Conservation (phyloP, 768 basidiomycete genomes). For the Basidioascus undulatus region DNA sequence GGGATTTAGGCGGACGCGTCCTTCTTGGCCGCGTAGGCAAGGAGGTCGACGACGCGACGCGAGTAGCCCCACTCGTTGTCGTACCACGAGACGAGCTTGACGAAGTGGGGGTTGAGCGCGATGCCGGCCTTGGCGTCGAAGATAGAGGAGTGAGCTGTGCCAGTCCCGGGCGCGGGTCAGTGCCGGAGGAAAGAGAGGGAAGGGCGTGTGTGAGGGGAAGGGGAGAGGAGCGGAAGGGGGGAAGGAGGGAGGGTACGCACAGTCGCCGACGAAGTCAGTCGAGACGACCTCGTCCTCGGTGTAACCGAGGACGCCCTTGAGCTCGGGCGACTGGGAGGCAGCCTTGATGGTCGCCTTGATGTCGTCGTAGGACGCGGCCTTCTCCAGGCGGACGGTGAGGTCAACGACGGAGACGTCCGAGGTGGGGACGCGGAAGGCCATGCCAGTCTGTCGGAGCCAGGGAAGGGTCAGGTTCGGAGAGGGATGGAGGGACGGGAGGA, state of each 20-base stretch:
- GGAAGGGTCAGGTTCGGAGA: no score
- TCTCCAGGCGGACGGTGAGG: conserved; percentile 78
- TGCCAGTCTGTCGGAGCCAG: conserved; percentile 35
- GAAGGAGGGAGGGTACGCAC: conserved; percentile 2
- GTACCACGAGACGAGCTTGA: conserved; percentile 93
- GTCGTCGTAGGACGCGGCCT: conserved; percentile 57
- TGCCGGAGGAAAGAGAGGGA: background rate
- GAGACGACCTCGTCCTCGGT: conserved; percentile 86
- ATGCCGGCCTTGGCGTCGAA: conserved; percentile 90
- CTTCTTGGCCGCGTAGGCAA: conserved; percentile 52
- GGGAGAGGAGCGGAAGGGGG: background rate
- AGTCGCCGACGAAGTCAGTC: conserved; percentile 65
- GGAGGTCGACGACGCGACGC: conserved; percentile 67
- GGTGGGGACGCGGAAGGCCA: conserved; percentile 92
- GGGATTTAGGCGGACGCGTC: no score
- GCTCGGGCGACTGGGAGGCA: conserved; percentile 41
- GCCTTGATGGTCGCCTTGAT: conserved; percentile 70
- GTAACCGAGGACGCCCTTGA: conserved; percentile 56
- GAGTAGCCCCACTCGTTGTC: conserved; percentile 94
- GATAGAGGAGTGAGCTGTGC: conserved; percentile 41
- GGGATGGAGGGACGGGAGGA: background rate
- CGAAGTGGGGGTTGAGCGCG: conserved; percentile 69
- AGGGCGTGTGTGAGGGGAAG: background rate
- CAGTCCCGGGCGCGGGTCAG: conserved; percentile 3
- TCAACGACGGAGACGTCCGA: conserved; percentile 95